Evolutionary conservation across 2,329 filamentous ascomycete species (phyloP).

Genomic region (Cladosporium velox): DNA sequence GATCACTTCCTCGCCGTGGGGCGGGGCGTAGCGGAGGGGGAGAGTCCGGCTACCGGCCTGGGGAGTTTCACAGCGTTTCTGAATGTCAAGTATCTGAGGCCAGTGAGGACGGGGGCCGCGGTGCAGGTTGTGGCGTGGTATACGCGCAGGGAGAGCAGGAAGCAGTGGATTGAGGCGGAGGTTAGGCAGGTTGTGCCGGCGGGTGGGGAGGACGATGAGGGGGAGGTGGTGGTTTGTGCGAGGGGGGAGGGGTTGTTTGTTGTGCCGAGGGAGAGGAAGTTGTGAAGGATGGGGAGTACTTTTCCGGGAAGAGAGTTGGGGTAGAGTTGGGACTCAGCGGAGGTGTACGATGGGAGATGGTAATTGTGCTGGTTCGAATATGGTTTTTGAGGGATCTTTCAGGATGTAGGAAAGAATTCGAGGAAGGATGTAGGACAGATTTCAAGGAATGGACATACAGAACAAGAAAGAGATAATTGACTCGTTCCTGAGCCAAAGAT

Average conservation of each 20-base stretch:
- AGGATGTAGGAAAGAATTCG: too few species aligned
- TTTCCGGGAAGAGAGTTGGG: too few species aligned
- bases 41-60: conserved; percentile 27
- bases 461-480: not conserved
- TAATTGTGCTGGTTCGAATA: not conserved
- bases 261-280: conserved; percentile 31
- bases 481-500: too few species aligned
- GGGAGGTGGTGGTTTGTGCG: conserved; percentile 51
- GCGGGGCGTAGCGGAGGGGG: conserved; percentile 26
- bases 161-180: conserved; percentile 53
- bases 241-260: conserved; percentile 58
- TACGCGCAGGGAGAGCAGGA: conserved; percentile 54
- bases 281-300: conserved; percentile 16
- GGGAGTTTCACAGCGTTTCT: conserved; percentile 55
- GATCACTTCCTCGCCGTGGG: conserved; percentile 21
- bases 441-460: not conserved
- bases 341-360: not conserved
- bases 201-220: conserved; percentile 43
- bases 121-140: conserved; percentile 49
- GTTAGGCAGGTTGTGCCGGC: conserved; percentile 40
- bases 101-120: conserved; percentile 53
- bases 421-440: too few species aligned
- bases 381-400: too few species aligned
- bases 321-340: too few species aligned
- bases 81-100: conserved; percentile 57